Conservation (phyloP, 768 basidiomycete genomes). For the Hemileccinum impolitum region DNA sequence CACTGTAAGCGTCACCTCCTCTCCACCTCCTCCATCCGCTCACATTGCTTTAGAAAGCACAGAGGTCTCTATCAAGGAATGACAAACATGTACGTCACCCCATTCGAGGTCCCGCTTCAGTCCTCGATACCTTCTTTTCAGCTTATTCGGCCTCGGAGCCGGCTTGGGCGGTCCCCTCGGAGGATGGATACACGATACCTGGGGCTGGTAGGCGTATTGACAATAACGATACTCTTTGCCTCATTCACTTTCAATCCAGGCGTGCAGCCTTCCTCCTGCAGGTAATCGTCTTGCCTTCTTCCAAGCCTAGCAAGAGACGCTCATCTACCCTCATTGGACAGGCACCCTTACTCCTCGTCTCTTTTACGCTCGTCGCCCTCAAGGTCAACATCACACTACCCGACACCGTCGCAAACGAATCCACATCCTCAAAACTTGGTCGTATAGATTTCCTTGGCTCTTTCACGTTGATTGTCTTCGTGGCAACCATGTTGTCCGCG, state of each 20-base stretch:
- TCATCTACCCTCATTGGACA: slow-evolving; percentile 33
- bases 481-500: slow-evolving; percentile 72
- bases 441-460: slow-evolving; percentile 87
- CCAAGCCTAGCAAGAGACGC: neutral
- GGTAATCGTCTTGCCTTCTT: slow-evolving; percentile 39
- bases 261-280: slow-evolving; percentile 83
- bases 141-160: slow-evolving; percentile 81
- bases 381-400: slow-evolving; percentile 80
- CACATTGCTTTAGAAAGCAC: slow-evolving; percentile 53
- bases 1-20: slow-evolving; percentile 53
- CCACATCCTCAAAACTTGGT: slow-evolving; percentile 57
- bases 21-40: slow-evolving; percentile 1
- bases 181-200: slow-evolving; percentile 80
- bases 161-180: slow-evolving; percentile 78
- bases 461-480: slow-evolving; percentile 67
- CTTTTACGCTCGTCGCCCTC: slow-evolving; percentile 63
- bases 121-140: slow-evolving; percentile 29
- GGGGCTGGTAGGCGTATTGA: slow-evolving; percentile 67
- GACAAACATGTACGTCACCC: slow-evolving; percentile 68
- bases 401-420: slow-evolving; percentile 58
- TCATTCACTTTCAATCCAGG: slow-evolving; percentile 43
- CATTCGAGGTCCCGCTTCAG: neutral
- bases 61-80: slow-evolving; percentile 91
- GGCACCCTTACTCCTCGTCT: slow-evolving; percentile 74
- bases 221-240: neutral